Percentiles rank a stretch among this genome's conserved stretches.
These are phyloP conservation scores for Pyrenophora teres DNA, from an alignment of 2,329 filamentous ascomycete genomes.

Conservation along the genomic window DNA sequence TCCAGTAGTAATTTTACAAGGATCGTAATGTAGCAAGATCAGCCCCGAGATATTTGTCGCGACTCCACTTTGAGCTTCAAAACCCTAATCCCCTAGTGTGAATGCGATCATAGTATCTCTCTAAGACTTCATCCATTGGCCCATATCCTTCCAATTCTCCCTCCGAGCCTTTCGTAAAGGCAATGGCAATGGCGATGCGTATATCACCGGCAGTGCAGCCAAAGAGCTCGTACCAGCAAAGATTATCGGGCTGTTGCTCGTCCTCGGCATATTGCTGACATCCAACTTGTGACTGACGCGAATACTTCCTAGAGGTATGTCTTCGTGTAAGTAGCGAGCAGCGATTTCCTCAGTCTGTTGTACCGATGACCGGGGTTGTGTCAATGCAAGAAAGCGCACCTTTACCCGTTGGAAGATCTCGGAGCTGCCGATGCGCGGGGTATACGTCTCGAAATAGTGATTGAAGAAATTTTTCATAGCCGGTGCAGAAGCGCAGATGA, in stretches of 20 bases:
- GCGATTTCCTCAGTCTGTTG: background rate
- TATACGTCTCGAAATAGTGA: slow-evolving; percentile 41
- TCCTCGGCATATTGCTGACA: slow-evolving; percentile 26
- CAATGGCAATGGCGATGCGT: no score
- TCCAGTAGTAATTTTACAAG: no score
- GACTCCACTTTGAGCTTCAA: no score
- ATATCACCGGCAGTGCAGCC: slow-evolving; percentile 18
- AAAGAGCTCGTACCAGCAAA: slow-evolving; percentile 25
- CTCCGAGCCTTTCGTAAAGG: no score
- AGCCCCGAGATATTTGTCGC: no score
- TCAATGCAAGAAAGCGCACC: background rate
- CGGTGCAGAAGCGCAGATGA: slow-evolving; percentile 51
- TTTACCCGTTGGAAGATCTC: slow-evolving; percentile 8
- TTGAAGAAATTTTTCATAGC: slow-evolving; percentile 52
- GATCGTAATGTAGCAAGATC: no score
- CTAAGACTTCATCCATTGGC: no score
- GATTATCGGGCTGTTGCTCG: slow-evolving; percentile 24
- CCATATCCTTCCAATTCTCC: no score
- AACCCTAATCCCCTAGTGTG: no score
- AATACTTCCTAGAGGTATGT: slow-evolving; percentile 26
- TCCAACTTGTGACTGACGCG: slow-evolving; percentile 29
- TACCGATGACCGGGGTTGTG: background rate
- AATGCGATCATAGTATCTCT: no score
- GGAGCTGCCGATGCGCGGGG: slow-evolving; percentile 15
- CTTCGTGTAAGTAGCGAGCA: slow-evolving; percentile 7